phyloP scores from a whole-genome alignment of 1,139 yeast species.

The Nakaseomyces bracarensis region DNA sequence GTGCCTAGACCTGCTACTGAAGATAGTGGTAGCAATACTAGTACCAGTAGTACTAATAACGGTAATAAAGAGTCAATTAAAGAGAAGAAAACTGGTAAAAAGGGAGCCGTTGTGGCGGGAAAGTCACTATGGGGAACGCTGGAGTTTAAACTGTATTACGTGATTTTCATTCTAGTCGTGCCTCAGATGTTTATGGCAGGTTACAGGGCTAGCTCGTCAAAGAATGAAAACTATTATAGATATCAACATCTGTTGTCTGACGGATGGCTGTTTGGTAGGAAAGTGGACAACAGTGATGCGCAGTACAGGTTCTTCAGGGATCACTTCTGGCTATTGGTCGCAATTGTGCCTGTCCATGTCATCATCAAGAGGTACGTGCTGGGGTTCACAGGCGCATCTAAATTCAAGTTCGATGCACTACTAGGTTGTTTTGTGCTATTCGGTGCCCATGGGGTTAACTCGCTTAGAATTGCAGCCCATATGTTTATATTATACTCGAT shows the following conservation, averaged over 20 bases:
- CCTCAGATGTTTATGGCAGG: conserved; percentile 81
- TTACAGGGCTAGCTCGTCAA: conserved; percentile 67
- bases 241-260: conserved; percentile 53
- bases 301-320: conserved; percentile 86
- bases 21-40: neutral
- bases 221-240: conserved; percentile 65
- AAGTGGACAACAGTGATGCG: conserved; percentile 80
- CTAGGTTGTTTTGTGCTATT: conserved; percentile 66
- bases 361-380: conserved; percentile 37
- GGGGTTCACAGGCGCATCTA: conserved; percentile 34
- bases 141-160: conserved; percentile 63
- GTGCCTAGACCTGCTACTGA: neutral
- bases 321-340: conserved; percentile 55
- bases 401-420: conserved; percentile 49
- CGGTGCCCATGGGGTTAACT: conserved; percentile 73
- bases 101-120: neutral
- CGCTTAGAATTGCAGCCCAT: conserved; percentile 53
- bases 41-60: too few relatives aligned
- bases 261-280: conserved; percentile 74
- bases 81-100: neutral
- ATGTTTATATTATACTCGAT: conserved; percentile 47
- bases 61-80: neutral
- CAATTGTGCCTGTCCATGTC: conserved; percentile 48
- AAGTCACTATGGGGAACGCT: conserved; percentile 6
- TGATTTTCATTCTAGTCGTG: conserved; percentile 57